A percentile compares a stretch with the other conserved stretches of the same genome.
phyloP scores from a whole-genome alignment of 805 yeast genomes.

The Yamadazyma takamatsuzukensis region DNA sequence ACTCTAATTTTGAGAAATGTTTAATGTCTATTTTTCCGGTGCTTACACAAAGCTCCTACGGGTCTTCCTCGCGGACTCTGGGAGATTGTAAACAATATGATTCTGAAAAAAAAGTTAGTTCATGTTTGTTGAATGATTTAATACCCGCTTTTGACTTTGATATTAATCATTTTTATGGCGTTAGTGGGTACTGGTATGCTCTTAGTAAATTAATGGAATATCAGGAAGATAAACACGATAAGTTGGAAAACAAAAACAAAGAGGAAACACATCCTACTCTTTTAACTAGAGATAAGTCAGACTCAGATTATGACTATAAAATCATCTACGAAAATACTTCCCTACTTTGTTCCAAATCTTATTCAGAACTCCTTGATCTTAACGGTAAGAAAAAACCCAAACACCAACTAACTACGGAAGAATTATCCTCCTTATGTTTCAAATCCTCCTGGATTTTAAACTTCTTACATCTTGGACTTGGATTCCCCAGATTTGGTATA shows the following conservation, averaged over 20 bases:
- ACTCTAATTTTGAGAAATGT: conserved; percentile 50
- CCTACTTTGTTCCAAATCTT: conserved; percentile 44
- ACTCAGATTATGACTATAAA: conserved; percentile 38
- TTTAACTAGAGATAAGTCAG: conserved; percentile 15
- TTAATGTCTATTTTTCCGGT: conserved; percentile 45
- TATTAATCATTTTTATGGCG: conserved; percentile 56
- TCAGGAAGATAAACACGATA: conserved; percentile 7
- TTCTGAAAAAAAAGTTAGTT: conserved; percentile 29
- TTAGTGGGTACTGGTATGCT: conserved; percentile 67
- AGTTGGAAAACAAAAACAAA: background rate
- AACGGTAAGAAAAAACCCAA: conserved; percentile 23
- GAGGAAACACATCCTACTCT: too few relatives aligned
- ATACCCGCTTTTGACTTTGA: conserved; percentile 58
- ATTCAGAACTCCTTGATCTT: conserved; percentile 31
- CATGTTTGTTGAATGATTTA: conserved; percentile 50
- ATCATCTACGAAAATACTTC: conserved; percentile 42
- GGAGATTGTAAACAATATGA: conserved; percentile 30
- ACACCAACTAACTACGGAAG: conserved; percentile 37
- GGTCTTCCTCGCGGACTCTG: conserved; percentile 15
- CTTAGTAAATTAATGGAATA: conserved; percentile 43
- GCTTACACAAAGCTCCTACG: conserved; percentile 30
- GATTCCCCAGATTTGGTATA: conserved; percentile 51
- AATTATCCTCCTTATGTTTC: conserved; percentile 54
- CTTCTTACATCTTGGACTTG: conserved; percentile 57
- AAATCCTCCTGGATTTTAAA: conserved; percentile 57